Evolutionary conservation across 768 basidiomycete genomes (phyloP).

Genomic region (Macrolepiota dolichaula): DNA sequence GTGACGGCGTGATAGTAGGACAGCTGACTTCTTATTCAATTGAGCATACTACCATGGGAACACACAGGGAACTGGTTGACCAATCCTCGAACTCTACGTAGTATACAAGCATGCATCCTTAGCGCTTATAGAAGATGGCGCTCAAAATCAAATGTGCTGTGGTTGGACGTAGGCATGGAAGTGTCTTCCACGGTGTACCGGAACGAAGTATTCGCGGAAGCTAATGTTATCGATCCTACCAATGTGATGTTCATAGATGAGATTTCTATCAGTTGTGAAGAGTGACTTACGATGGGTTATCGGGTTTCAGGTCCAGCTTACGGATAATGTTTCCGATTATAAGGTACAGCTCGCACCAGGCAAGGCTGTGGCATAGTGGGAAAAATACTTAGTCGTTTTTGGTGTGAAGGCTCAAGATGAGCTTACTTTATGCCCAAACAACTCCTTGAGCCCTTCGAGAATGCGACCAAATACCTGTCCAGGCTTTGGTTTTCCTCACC

Average conservation of each 20-base stretch:
- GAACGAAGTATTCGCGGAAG: conserved; percentile 33
- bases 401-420: background rate
- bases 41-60: background rate
- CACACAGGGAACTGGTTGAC: background rate
- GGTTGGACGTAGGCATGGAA: conserved; percentile 26
- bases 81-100: background rate
- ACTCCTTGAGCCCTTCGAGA: conserved; percentile 41
- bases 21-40: too few species aligned
- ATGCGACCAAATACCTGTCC: conserved; percentile 38
- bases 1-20: too few species aligned
- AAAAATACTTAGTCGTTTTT: background rate
- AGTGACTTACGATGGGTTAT: conserved; percentile 13
- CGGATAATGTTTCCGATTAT: conserved; percentile 30
- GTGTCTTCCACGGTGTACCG: conserved; percentile 29
- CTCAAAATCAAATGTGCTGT: background rate
- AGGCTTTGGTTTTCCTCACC: conserved; percentile 30
- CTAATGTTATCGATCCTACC: conserved; percentile 27
- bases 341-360: conserved; percentile 29
- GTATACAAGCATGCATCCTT: background rate
- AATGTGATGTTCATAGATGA: conserved; percentile 1
- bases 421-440: conserved; percentile 44
- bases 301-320: conserved; percentile 23
- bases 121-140: background rate
- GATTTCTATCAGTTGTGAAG: background rate
- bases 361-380: conserved; percentile 21